Evolutionary conservation across 2,329 filamentous ascomycete genomes (phyloP).

Genomic region (Dendrostoma leiphaemia): DNA sequence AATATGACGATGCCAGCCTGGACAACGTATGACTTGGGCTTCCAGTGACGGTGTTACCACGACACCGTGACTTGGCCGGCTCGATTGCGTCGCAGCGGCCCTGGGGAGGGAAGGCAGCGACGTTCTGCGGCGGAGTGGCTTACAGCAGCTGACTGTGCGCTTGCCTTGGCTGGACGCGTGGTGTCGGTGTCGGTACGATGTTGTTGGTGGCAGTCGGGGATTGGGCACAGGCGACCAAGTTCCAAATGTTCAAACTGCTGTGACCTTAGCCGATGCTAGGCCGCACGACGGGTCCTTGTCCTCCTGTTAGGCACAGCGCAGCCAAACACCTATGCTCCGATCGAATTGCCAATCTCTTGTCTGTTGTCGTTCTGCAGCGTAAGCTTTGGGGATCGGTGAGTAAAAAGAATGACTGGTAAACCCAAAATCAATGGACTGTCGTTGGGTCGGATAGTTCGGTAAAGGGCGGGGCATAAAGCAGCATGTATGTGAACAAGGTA

Average conservation of each 20-base stretch:
- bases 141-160: not conserved
- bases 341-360: not conserved
- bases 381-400: too few relatives aligned
- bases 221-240: constrained; percentile 8
- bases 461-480: constrained; percentile 10
- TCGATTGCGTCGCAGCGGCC: not conserved
- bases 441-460: not conserved
- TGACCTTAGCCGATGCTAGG: too few relatives aligned
- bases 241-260: too few relatives aligned
- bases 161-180: constrained; percentile 6
- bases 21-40: constrained; percentile 6
- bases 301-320: not conserved
- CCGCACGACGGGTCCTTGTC: constrained; percentile 1
- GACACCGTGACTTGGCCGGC: not conserved
- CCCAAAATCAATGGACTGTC: not conserved
- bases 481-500: not conserved
- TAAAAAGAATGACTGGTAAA: not conserved
- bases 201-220: constrained; percentile 1
- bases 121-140: constrained; percentile 8
- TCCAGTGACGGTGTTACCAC: not conserved
- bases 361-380: too few relatives aligned
- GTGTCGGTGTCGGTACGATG: constrained; percentile 5
- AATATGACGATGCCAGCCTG: constrained; percentile 5
- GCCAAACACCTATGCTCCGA: not conserved
- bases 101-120: not conserved